Percentiles rank a stretch among this genome's conserved stretches.
Evolutionary conservation across 116 monocot species (phyloP).

Genomic region (Posidonia oceanica): DNA sequence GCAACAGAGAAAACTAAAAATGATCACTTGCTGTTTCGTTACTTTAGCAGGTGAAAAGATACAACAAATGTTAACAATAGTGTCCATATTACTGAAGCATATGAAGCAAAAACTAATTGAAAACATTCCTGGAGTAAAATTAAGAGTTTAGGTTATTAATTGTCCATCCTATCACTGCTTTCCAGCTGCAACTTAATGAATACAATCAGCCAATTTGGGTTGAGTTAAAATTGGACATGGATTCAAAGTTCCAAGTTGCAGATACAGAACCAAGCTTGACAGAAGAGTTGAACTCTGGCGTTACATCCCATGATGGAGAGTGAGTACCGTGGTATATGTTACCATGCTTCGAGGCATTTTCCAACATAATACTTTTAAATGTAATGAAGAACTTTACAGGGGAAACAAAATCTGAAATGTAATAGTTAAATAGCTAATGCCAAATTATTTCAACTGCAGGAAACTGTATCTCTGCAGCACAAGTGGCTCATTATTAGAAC

Average conservation of each 20-base stretch:
- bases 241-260: slow-evolving; percentile 11
- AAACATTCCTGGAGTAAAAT: neutral
- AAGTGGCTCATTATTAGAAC: slow-evolving; percentile 50
- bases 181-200: slow-evolving; percentile 72
- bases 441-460: slow-evolving; percentile 31
- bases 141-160: neutral
- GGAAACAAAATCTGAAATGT: neutral
- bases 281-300: slow-evolving; percentile 39
- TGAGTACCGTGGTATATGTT: slow-evolving; percentile 55
- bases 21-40: too few species aligned
- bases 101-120: neutral
- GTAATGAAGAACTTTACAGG: neutral
- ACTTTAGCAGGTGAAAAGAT: too few species aligned
- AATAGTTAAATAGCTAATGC: neutral
- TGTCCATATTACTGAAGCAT: too few species aligned
- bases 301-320: slow-evolving; percentile 56
- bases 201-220: slow-evolving; percentile 62
- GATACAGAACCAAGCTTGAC: slow-evolving; percentile 21
- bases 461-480: slow-evolving; percentile 43
- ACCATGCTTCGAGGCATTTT: neutral
- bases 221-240: slow-evolving; percentile 19
- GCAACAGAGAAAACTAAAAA: too few species aligned
- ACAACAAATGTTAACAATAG: too few species aligned
- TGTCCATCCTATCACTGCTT: neutral
- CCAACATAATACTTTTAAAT: neutral